These are phyloP conservation scores for Geosmithia morbida DNA, from an alignment of 2,329 filamentous ascomycete genomes.

Conservation along the genomic window DNA sequence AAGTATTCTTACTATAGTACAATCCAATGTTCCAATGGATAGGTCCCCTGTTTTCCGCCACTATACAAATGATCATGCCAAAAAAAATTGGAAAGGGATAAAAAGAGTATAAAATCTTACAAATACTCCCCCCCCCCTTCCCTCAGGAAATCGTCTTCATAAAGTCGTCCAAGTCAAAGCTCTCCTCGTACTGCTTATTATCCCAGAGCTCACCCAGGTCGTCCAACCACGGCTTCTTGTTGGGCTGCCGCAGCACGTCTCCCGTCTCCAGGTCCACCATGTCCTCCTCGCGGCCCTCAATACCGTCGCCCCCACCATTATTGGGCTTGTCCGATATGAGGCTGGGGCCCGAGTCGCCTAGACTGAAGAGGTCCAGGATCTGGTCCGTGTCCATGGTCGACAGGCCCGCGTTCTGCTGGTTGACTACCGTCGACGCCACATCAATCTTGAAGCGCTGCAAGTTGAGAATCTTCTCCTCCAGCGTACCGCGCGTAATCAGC, in stretches of 20 bases:
- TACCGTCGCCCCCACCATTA: constrained; percentile 26
- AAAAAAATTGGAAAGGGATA: too few species aligned
- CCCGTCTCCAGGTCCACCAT: constrained; percentile 90
- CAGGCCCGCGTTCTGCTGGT: constrained; percentile 93
- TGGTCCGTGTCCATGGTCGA: constrained; percentile 97
- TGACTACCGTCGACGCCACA: constrained; percentile 93
- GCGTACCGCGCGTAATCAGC: constrained; percentile 83
- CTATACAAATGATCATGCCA: too few species aligned
- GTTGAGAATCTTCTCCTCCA: constrained; percentile 97
- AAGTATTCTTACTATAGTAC: too few species aligned
- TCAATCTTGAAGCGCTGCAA: constrained; percentile 99
- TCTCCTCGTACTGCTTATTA: constrained; percentile 93
- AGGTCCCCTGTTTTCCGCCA: too few species aligned
- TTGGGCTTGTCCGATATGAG: constrained; percentile 47
- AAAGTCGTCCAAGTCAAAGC: constrained; percentile 92
- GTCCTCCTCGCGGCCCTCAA: constrained; percentile 58
- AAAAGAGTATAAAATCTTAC: too few species aligned
- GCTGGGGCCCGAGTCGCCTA: constrained; percentile 62
- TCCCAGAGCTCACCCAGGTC: constrained; percentile 96
- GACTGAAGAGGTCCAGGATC: constrained; percentile 89
- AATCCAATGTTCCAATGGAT: too few species aligned
- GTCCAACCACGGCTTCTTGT: constrained; percentile 91
- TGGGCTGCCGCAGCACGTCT: constrained; percentile 76
- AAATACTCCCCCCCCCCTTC: too few species aligned
- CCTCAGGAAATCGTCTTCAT: constrained; percentile 72